Evolutionary conservation across 768 basidiomycete species (phyloP).

Genomic region (Tylopilus rubrobrunneus): DNA sequence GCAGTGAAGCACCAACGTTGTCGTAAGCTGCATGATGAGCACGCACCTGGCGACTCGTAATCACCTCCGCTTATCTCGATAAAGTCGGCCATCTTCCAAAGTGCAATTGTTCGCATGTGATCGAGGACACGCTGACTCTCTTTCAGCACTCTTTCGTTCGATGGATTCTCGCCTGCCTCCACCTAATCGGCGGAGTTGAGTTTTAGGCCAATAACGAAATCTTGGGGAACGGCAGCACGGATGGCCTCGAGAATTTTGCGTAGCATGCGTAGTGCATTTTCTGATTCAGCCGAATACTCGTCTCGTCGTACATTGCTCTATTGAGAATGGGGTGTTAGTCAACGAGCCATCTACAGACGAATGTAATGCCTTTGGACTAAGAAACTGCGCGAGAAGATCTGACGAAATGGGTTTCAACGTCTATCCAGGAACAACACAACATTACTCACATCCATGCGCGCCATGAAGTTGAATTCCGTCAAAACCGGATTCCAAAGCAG

Average conservation of each 20-base stretch:
- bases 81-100: conserved; percentile 73
- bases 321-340: neutral
- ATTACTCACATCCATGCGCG: conserved; percentile 75
- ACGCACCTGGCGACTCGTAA: conserved; percentile 75
- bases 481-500: conserved; percentile 69
- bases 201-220: conserved; percentile 78
- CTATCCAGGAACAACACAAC: neutral
- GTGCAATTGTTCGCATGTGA: conserved; percentile 58
- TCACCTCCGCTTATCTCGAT: conserved; percentile 87
- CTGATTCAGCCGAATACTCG: conserved; percentile 45
- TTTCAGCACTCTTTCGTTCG: conserved; percentile 30
- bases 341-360: conserved; percentile 11
- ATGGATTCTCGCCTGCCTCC: conserved; percentile 24
- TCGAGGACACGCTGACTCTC: conserved; percentile 44
- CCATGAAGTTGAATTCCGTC: conserved; percentile 86
- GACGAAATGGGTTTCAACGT: neutral
- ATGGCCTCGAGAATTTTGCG: conserved; percentile 53
- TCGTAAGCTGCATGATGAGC: neutral
- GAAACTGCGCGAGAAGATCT: conserved; percentile 82
- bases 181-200: conserved; percentile 78
- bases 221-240: conserved; percentile 45
- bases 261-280: conserved; percentile 56
- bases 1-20: neutral
- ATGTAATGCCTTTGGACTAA: conserved; percentile 55
- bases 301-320: conserved; percentile 58